These are phyloP conservation scores for Canavalia ensiformis DNA, from an alignment of 306 rosid genomes.

Conservation along the genomic window DNA sequence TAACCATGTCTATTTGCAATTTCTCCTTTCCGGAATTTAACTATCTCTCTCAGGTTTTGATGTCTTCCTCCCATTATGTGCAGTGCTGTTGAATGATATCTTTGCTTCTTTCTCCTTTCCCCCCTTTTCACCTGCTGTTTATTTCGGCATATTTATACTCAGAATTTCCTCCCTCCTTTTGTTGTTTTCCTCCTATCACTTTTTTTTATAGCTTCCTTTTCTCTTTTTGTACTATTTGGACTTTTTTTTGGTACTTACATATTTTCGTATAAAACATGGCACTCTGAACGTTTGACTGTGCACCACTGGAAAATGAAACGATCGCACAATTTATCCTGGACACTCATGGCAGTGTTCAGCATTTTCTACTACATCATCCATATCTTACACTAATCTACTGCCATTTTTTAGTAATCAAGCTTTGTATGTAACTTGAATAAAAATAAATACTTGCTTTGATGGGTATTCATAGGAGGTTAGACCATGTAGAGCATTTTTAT, in stretches of 20 bases:
- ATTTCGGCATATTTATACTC: conserved; percentile 15
- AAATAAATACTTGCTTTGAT: conserved; percentile 1
- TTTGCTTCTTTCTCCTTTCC: not conserved
- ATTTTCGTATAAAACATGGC: conserved; percentile 18
- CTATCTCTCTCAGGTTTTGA: not conserved
- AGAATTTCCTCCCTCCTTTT: not conserved
- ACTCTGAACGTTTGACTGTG: not conserved
- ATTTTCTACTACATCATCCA: conserved; percentile 12
- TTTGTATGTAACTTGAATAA: conserved; percentile 6
- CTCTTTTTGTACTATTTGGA: not conserved
- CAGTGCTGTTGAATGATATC: conserved; percentile 25
- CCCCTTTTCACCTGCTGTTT: not conserved
- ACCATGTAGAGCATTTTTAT: not conserved
- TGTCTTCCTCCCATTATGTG: conserved; percentile 40
- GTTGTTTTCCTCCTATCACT: not conserved
- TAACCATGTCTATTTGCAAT: not conserved
- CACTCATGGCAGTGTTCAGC: not conserved
- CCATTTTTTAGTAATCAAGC: not conserved
- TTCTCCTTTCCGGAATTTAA: not conserved
- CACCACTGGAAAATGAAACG: conserved; percentile 3
- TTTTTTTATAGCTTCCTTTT: conserved; percentile 2
- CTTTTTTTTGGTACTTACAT: not conserved
- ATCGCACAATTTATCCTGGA: not conserved
- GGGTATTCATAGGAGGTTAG: not conserved
- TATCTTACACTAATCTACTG: not conserved